phyloP scores from a whole-genome alignment of 306 rosid genomes.

The Dryas drummondii region DNA sequence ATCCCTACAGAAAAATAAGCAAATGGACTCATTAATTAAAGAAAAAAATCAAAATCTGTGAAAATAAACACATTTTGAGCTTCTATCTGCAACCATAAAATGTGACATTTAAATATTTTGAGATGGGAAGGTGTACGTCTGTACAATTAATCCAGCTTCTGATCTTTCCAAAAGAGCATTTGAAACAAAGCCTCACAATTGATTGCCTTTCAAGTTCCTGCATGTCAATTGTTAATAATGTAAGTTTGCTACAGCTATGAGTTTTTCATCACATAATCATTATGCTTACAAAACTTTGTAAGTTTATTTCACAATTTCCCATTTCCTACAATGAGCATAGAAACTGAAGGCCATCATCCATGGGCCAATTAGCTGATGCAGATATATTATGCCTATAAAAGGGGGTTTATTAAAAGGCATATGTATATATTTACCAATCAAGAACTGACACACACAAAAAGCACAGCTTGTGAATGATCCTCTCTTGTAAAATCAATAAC shows the following conservation, averaged over 20 bases:
- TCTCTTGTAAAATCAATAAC: neutral
- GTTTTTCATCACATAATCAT: neutral
- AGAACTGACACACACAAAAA: neutral
- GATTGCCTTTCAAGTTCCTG: slow-evolving; percentile 61
- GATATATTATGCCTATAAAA: neutral
- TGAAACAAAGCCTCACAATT: slow-evolving; percentile 56
- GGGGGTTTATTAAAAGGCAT: neutral
- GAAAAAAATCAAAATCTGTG: no score
- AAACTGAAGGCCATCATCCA: slow-evolving; percentile 6
- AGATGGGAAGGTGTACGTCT: slow-evolving; percentile 43
- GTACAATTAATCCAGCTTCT: slow-evolving; percentile 40
- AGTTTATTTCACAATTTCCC: neutral
- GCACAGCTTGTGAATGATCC: neutral
- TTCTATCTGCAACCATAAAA: no score
- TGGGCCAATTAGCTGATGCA: neutral
- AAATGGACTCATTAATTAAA: no score
- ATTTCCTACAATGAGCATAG: neutral
- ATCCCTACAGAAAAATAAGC: no score
- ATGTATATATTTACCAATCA: slow-evolving; percentile 1
- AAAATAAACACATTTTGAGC: no score
- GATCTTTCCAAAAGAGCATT: slow-evolving; percentile 42
- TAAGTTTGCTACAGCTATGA: slow-evolving; percentile 9
- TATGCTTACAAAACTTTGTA: slow-evolving; percentile 44
- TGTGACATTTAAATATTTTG: neutral
- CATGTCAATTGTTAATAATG: slow-evolving; percentile 15